Percentiles rank a stretch among this genome's conserved stretches.
phyloP scores from a whole-genome alignment of 2,329 filamentous ascomycete species.

The Thermoascus crustaceus region DNA sequence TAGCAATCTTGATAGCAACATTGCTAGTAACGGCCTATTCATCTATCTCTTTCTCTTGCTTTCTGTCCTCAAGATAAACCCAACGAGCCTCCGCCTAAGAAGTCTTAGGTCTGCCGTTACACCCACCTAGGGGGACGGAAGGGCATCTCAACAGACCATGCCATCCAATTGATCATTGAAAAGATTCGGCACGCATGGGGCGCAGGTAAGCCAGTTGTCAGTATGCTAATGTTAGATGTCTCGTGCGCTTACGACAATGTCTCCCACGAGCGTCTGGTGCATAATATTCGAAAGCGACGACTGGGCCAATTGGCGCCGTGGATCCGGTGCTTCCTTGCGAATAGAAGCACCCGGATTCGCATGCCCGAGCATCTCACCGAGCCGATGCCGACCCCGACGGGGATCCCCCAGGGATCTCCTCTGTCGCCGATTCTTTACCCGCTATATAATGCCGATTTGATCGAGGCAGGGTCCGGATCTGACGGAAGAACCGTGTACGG shows the following conservation, averaged over 20 bases:
- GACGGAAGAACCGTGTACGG: constrained; percentile 1
- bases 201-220: background rate
- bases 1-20: too few relatives aligned
- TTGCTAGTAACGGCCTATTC: too few relatives aligned
- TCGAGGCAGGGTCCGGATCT: constrained; percentile 10
- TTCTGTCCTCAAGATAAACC: too few relatives aligned
- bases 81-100: too few relatives aligned
- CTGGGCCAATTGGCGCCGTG: background rate
- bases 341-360: background rate
- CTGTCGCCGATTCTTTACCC: constrained; percentile 20
- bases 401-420: constrained; percentile 17
- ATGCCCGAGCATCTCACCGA: background rate
- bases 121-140: constrained; percentile 9
- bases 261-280: background rate
- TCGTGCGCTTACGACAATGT: constrained; percentile 9
- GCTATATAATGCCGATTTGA: constrained; percentile 19
- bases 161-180: constrained; percentile 8
- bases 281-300: background rate
- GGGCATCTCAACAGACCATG: constrained; percentile 10
- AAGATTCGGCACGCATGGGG: constrained; percentile 6
- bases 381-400: constrained; percentile 6
- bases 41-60: too few relatives aligned
- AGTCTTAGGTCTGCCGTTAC: too few relatives aligned
- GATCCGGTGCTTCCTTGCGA: background rate
- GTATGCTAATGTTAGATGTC: constrained; percentile 10